phyloP scores from a whole-genome alignment of 768 basidiomycete genomes.

The Lyophyllum semitale region DNA sequence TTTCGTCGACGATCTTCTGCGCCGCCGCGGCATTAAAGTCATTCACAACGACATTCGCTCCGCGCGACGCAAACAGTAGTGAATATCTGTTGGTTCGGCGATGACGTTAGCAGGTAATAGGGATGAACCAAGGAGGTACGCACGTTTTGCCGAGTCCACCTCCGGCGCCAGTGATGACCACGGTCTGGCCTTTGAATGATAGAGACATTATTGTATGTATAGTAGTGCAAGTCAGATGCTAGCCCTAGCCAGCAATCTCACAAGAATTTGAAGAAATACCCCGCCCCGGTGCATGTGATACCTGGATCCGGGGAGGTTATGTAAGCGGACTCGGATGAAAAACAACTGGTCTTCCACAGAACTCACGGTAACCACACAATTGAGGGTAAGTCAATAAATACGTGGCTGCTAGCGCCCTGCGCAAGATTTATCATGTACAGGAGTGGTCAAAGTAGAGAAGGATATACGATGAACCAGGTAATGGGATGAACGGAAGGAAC shows the following conservation, averaged over 20 bases:
- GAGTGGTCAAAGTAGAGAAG: slow-evolving; percentile 16
- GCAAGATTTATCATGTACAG: slow-evolving; percentile 38
- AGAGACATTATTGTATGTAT: slow-evolving; percentile 43
- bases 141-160: slow-evolving; percentile 93
- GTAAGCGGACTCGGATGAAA: slow-evolving; percentile 1
- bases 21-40: slow-evolving; percentile 89
- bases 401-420: slow-evolving; percentile 28
- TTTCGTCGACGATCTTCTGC: slow-evolving; percentile 90
- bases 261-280: slow-evolving; percentile 11
- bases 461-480: slow-evolving; percentile 11
- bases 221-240: neutral
- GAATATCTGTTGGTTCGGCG: slow-evolving; percentile 64
- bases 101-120: slow-evolving; percentile 10
- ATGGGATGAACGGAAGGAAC: slow-evolving; percentile 15
- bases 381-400: slow-evolving; percentile 28
- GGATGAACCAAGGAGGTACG: slow-evolving; percentile 22
- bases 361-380: too few species aligned
- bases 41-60: slow-evolving; percentile 94
- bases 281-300: slow-evolving; percentile 21
- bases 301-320: slow-evolving; percentile 7
- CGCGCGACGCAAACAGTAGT: slow-evolving; percentile 86
- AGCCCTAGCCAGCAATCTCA: neutral
- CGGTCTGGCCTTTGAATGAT: slow-evolving; percentile 88
- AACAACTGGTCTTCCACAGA: neutral
- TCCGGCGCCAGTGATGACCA: slow-evolving; percentile 93